phyloP scores from a whole-genome alignment of 139 green algal genomes.

The Tetradesmus lagerheimii region DNA sequence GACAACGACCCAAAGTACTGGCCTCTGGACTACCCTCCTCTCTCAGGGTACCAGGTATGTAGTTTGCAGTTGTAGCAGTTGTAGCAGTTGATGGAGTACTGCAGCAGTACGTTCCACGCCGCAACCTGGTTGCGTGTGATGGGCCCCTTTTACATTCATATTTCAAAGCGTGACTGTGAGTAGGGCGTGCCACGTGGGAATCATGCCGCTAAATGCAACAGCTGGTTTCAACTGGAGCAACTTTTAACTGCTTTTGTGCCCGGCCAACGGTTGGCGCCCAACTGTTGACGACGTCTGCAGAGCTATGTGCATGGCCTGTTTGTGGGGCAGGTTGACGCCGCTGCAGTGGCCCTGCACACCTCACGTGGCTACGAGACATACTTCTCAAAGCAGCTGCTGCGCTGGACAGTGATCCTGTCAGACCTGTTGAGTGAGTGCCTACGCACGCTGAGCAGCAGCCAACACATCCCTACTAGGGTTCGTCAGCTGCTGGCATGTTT shows the following conservation, averaged over 20 bases:
- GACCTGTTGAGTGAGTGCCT: conserved; percentile 80
- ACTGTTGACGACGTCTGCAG: conserved; percentile 64
- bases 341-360: conserved; percentile 74
- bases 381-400: conserved; percentile 87
- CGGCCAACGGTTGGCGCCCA: no score
- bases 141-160: no score
- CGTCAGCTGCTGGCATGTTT: no score
- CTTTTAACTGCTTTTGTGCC: no score
- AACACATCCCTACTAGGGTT: no score
- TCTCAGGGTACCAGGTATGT: conserved; percentile 93
- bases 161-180: no score
- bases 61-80: not conserved
- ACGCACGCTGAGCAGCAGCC: not conserved
- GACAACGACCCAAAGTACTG: conserved; percentile 80
- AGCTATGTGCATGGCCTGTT: conserved; percentile 84
- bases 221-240: no score
- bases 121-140: not conserved
- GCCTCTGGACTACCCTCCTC: conserved; percentile 98
- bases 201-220: no score
- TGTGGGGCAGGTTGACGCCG: conserved; percentile 78
- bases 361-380: conserved; percentile 85
- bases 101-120: not conserved
- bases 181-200: no score
- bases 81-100: not conserved
- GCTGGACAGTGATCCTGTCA: conserved; percentile 84